Evolutionary conservation across 169 alveolate species (phyloP).

Genomic region (Eimeria sp.): DNA sequence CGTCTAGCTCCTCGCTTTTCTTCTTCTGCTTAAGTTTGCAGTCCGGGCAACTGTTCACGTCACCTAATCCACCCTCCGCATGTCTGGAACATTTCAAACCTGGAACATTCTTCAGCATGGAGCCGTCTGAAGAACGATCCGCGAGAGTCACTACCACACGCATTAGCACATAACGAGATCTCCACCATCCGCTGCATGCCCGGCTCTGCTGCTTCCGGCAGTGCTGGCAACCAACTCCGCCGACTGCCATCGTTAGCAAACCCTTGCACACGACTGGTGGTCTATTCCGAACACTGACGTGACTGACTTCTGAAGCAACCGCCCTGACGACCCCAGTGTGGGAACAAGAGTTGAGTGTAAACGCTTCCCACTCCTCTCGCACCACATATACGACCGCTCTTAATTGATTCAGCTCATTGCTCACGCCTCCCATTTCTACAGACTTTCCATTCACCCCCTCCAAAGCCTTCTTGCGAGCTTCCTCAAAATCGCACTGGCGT

Average conservation of each 20-base stretch:
- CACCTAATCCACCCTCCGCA: not conserved
- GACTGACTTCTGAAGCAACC: constrained; percentile 54
- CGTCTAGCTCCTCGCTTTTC: not conserved
- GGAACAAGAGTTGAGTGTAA: not conserved
- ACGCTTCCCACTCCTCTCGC: constrained; percentile 56
- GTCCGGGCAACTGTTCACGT: not conserved
- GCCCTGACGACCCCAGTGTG: constrained; percentile 19
- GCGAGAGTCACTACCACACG: constrained; percentile 12
- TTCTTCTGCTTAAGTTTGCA: not conserved
- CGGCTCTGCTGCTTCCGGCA: constrained; percentile 14
- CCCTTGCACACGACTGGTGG: constrained; percentile 23
- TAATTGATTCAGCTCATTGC: not conserved
- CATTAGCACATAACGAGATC: constrained; percentile 34
- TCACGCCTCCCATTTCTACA: not conserved
- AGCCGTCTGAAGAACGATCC: not conserved
- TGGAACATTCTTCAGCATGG: not conserved
- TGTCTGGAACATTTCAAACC: not conserved
- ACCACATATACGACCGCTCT: constrained; percentile 13
- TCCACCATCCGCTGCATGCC: constrained; percentile 55
- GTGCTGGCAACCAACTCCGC: constrained; percentile 36
- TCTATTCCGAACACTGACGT: not conserved
- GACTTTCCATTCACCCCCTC: not conserved
- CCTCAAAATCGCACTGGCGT: not conserved
- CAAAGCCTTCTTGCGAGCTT: not conserved
- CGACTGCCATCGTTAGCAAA: constrained; percentile 36